phyloP scores from a whole-genome alignment of 2,329 filamentous ascomycete genomes.

The Cladophialophora immunda region DNA sequence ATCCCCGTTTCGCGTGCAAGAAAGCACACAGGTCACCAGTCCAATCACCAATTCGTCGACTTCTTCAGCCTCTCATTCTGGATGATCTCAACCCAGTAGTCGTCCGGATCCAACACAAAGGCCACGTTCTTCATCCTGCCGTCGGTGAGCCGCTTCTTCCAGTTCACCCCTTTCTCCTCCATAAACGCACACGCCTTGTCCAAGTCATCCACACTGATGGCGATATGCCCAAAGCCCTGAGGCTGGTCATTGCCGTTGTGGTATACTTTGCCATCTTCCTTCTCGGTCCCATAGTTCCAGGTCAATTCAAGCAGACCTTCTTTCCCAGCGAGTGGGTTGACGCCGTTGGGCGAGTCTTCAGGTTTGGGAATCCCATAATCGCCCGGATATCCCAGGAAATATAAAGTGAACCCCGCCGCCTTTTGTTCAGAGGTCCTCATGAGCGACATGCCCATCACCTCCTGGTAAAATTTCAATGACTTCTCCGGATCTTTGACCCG shows the following conservation, averaged over 20 bases:
- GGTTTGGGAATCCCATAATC: conserved; percentile 63
- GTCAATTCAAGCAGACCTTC: conserved; percentile 92
- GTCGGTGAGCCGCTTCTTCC: conserved; percentile 95
- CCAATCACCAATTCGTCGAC: conserved; percentile 51
- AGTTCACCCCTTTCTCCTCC: conserved; percentile 80
- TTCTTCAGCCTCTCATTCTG: conserved; percentile 62
- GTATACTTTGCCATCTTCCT: conserved; percentile 81
- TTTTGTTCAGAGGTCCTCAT: conserved; percentile 76
- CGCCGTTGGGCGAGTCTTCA: conserved; percentile 59
- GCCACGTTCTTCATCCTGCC: conserved; percentile 92
- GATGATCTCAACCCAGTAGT: conserved; percentile 77
- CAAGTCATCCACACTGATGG: conserved; percentile 86
- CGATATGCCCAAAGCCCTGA: conserved; percentile 94
- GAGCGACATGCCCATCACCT: conserved; percentile 87
- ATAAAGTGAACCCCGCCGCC: conserved; percentile 82
- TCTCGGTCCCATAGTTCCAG: conserved; percentile 81
- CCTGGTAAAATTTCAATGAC: conserved; percentile 81
- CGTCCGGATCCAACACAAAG: conserved; percentile 79
- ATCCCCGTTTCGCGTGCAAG: not conserved
- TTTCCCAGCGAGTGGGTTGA: conserved; percentile 69
- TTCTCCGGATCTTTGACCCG: conserved; percentile 83
- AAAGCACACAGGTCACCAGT: too few species aligned
- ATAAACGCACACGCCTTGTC: conserved; percentile 86
- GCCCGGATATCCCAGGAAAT: conserved; percentile 85
- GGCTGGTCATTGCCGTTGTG: conserved; percentile 92